Conservation (phyloP, 257 asterid genomes). For the Ballota nigra region DNA sequence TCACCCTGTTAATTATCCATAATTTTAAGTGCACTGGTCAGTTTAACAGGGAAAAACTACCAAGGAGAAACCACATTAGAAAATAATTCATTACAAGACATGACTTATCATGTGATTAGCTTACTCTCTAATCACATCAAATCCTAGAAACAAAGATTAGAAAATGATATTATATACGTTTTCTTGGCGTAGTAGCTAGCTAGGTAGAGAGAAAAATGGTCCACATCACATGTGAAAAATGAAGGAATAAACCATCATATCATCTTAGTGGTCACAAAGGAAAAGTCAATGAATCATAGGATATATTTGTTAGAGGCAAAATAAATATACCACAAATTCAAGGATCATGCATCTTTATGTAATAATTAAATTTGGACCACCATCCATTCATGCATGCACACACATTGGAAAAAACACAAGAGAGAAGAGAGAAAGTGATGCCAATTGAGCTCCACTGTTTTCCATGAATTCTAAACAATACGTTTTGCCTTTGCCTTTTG, state of each 20-base stretch:
- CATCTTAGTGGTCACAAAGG: conserved; percentile 26
- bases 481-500: conserved; percentile 26
- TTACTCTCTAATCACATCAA: too few species aligned
- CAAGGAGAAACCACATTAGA: not conserved
- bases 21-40: too few species aligned
- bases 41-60: too few species aligned
- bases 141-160: not conserved
- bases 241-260: conserved; percentile 30
- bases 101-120: not conserved
- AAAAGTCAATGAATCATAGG: conserved; percentile 37
- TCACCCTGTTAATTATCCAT: too few species aligned
- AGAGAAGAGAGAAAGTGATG: conserved; percentile 28
- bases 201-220: not conserved
- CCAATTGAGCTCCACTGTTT: conserved; percentile 30
- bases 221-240: conserved; percentile 31
- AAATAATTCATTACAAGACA: too few species aligned
- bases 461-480: conserved; percentile 14
- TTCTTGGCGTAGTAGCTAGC: not conserved
- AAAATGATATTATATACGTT: not conserved
- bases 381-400: conserved; percentile 5
- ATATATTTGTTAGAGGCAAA: conserved; percentile 30
- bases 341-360: conserved; percentile 27
- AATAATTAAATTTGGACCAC: conserved; percentile 34
- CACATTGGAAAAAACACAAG: not conserved
- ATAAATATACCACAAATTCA: conserved; percentile 40